Conservation (phyloP, 805 yeast species). For the Pichia nakasei region DNA sequence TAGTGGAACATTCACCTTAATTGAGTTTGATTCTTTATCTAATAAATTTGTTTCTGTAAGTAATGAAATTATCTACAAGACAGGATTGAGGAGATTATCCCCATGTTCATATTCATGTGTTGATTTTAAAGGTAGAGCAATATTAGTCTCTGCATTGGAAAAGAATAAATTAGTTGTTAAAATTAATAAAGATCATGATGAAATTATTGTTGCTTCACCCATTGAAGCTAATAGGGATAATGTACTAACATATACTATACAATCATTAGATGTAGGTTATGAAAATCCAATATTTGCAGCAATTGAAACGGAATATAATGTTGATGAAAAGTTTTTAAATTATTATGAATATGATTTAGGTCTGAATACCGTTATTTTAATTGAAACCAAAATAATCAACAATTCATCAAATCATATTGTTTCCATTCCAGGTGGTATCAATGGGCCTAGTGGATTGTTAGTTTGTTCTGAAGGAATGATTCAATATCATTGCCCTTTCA, state of each 20-base stretch:
- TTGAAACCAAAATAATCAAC: conserved; percentile 33
- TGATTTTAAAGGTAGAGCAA: conserved; percentile 66
- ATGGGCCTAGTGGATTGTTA: conserved; percentile 63
- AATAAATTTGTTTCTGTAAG: conserved; percentile 31
- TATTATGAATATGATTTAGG: conserved; percentile 85
- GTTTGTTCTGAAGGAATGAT: conserved; percentile 51
- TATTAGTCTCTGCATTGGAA: conserved; percentile 66
- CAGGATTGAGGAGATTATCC: conserved; percentile 63
- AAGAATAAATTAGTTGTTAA: conserved; percentile 64
- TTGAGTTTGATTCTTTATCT: conserved; percentile 23
- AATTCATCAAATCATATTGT: conserved; percentile 42
- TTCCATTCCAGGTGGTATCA: conserved; percentile 64
- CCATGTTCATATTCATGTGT: conserved; percentile 68
- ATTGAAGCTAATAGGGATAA: conserved; percentile 52
- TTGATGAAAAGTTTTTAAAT: conserved; percentile 31
- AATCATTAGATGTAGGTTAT: conserved; percentile 64
- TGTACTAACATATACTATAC: conserved; percentile 41
- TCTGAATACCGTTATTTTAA: conserved; percentile 60
- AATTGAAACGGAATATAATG: conserved; percentile 51
- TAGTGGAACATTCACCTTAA: conserved; percentile 59
- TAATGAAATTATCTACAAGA: conserved; percentile 63
- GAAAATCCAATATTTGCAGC: conserved; percentile 84
- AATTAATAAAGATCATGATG: conserved; percentile 38
- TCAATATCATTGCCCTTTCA: conserved; percentile 38
- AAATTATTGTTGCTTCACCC: conserved; percentile 58